Base-by-base conservation (phyloP, 106 monocot species). In the Vanilla planifolia region DNA sequence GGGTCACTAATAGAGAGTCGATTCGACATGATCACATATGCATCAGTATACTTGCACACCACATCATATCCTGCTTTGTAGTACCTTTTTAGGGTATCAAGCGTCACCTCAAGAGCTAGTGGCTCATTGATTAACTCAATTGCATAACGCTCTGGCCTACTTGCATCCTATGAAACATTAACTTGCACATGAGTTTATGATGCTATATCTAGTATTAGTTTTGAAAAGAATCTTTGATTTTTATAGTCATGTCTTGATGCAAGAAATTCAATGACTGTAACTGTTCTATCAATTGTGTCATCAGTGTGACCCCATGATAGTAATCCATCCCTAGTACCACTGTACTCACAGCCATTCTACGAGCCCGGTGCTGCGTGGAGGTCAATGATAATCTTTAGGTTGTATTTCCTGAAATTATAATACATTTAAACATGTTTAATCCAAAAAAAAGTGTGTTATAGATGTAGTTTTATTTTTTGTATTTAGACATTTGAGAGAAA, bases 181-280 rank as follows among this genome's bases (percentile, higher is more conserved):
- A 37, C 0, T 37, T 37, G 10, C 5, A 6, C 7, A 37, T 6
- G 37, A 10, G 7, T 10, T 37, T 6, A 0, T 37, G n/a, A n/a
- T n/a, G n/a, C 37, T 6, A 37, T 37, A 37, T 37, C 37, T 10
- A 37, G 37, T 37, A 37, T 5, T 37, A 37, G 7, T 37, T 37
- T 10, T 37, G 0, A 5, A 37, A 37, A 37, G n/a, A n/a, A n/a
- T n/a, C n/a, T n/a, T n/a, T n/a, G n/a, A n/a, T n/a, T n/a, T n/a
- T n/a, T n/a, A n/a, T n/a, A n/a, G n/a, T 15, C 8, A 34, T 6
- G 79, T 76, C 85, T 92, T 1, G 67, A 20, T 51, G 84, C 29
- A 6, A 92, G 82, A 59, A 92, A 88, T 32, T 87, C 92, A 9
- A 92, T 84, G 6, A 75, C 83, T 4, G 25, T 13, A 1, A 92